phyloP scores from a whole-genome alignment of 2,329 filamentous ascomycete genomes.

The Eutypa lata region DNA sequence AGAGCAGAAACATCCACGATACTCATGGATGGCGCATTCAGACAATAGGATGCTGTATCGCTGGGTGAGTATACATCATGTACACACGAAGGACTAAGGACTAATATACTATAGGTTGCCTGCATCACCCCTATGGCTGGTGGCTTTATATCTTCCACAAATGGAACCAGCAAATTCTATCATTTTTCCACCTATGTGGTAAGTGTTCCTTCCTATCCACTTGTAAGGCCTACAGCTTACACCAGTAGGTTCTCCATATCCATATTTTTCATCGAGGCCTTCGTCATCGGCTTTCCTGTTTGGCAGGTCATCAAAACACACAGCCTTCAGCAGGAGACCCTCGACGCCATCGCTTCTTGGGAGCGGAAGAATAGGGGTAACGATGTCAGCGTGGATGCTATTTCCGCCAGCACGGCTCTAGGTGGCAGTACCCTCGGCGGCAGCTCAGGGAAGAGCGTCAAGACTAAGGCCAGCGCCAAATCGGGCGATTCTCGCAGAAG shows the following conservation, averaged over 20 bases:
- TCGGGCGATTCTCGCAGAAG: constrained; percentile 10
- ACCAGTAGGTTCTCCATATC: constrained; percentile 51
- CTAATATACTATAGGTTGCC: constrained; percentile 44
- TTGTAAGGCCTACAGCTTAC: background rate
- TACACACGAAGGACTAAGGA: background rate
- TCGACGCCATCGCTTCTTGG: constrained; percentile 48
- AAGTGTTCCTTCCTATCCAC: constrained; percentile 21
- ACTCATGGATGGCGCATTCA: constrained; percentile 65
- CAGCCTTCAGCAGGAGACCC: constrained; percentile 43
- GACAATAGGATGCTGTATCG: constrained; percentile 51
- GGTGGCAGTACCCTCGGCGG: constrained; percentile 4
- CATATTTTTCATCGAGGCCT: constrained; percentile 61
- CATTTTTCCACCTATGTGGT: constrained; percentile 63
- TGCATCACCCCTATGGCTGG: constrained; percentile 65
- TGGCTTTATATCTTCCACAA: constrained; percentile 51
- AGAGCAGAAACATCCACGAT: constrained; percentile 58
- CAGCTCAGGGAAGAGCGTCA: constrained; percentile 10
- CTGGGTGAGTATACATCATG: constrained; percentile 33
- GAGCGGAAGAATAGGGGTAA: constrained; percentile 36
- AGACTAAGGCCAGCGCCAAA: constrained; percentile 5
- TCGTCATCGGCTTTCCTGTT: constrained; percentile 62
- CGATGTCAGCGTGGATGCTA: constrained; percentile 30
- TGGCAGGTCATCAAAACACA: constrained; percentile 50
- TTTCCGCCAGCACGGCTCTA: constrained; percentile 20
- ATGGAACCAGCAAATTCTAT: constrained; percentile 51